Evolutionary conservation across 1,284 basidiomycete species (phyloP).

Genomic region (Ceratobasidium sp.): DNA sequence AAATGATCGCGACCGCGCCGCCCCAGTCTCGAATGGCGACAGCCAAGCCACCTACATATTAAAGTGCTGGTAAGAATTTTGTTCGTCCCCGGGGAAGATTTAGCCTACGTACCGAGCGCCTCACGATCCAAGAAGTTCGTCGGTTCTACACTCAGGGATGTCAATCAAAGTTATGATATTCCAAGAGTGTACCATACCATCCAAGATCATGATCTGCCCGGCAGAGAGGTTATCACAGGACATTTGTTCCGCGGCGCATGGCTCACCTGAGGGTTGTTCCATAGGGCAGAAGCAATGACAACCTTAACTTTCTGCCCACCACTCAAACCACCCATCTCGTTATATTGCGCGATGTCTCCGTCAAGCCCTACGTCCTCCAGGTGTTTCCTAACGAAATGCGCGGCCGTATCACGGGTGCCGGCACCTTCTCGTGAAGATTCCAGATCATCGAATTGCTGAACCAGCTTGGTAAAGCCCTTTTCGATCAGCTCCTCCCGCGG

Average conservation of each 20-base stretch:
- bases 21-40: conserved; percentile 97
- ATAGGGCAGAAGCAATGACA: conserved; percentile 93
- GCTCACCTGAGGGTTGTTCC: conserved; percentile 91
- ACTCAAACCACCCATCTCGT: conserved; percentile 91
- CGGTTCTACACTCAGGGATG: conserved; percentile 79
- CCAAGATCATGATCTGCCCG: conserved; percentile 51
- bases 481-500: conserved; percentile 89
- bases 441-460: conserved; percentile 97
- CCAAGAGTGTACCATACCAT: conserved; percentile 25
- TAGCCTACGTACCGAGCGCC: conserved; percentile 68
- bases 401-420: conserved; percentile 86
- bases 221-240: not conserved
- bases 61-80: conserved; percentile 56
- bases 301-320: conserved; percentile 99
- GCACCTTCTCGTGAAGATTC: conserved; percentile 96
- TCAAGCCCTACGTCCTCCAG: conserved; percentile 96
- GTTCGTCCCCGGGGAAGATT: not conserved
- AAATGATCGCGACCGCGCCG: conserved; percentile 82
- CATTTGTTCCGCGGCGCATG: not conserved
- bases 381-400: conserved; percentile 86
- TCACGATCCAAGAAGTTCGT: conserved; percentile 97
- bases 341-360: conserved; percentile 97
- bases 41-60: conserved; percentile 80
- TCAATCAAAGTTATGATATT: conserved; percentile 5
- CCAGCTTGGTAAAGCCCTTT: conserved; percentile 92